Evolutionary conservation across 108 stramenopile genomes (phyloP), one percentile per base, ranked within the genome.

Genomic region (Fistulifera solaris): DNA sequence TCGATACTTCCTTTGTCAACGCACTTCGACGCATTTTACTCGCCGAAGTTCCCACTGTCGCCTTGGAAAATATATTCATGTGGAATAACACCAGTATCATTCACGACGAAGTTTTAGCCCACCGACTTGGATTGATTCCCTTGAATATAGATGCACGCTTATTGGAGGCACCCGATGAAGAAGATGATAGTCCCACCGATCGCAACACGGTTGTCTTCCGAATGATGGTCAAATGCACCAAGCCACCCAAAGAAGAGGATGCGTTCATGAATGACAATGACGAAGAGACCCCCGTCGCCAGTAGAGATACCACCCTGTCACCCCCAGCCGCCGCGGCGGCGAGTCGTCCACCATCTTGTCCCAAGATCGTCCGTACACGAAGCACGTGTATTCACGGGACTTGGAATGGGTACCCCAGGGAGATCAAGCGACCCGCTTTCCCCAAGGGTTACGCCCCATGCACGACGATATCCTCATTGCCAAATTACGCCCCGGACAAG

Each of bases 61-160:
- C 94, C 10, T 75, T 99, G 23, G 96, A 99, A 63, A 59, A 92
- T 27, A 88, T 99, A 1, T 85, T 82, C 57, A 83, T 99, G 77
- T 82, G 80, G 71, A 87, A 93, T 53, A 99, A 99, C 63, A 87
- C 94, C 1, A 61, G 80, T 26, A 61, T 87, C 18, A 65, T 97
- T 28, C 92, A 95, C 52, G 98, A 99, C 66, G 98, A 99, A 73
- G 93, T 95, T 26, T 46, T 99, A 43, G 73, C 88, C 15, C 98
- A 99, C 64, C 80, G 98, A 6, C 40, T 99, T 59, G 98, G 98
- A 17, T 51, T 99, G 42, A 63, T 99, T 16, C 98, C 98, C 0
- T 58, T 97, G 24, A 78, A 81, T 47, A 71, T 85, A 13, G 88
- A 89, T 58, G 76, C 84, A 19, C 68, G 88, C 4, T 38, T 78